These are phyloP conservation scores for Hanseniaspora pseudoguilliermondii DNA, from an alignment of 805 yeast species.

Conservation along the genomic window DNA sequence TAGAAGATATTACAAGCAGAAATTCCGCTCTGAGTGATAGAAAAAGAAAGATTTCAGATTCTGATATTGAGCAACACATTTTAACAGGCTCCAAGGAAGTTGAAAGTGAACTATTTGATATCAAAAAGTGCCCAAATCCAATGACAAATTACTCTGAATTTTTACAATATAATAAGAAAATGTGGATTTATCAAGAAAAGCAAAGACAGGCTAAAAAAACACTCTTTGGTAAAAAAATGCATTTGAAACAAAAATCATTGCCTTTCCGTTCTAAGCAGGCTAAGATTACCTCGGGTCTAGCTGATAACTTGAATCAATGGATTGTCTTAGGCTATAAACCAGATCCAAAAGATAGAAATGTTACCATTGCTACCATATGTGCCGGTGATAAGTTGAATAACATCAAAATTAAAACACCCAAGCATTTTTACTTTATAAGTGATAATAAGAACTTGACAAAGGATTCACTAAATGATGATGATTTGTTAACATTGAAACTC, in stretches of 20 bases:
- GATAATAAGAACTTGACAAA: conserved; percentile 36
- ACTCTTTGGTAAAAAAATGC: conserved; percentile 71
- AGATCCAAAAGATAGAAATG: conserved; percentile 51
- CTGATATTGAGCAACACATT: conserved; percentile 25
- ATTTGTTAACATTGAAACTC: conserved; percentile 35
- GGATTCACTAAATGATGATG: conserved; percentile 35
- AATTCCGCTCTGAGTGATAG: conserved; percentile 23
- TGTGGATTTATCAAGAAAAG: conserved; percentile 71
- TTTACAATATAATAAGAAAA: conserved; percentile 65
- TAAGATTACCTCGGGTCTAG: background rate
- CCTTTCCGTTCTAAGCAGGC: conserved; percentile 61
- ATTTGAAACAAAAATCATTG: conserved; percentile 62
- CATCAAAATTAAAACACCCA: conserved; percentile 60
- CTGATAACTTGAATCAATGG: conserved; percentile 37
- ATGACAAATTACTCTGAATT: conserved; percentile 54
- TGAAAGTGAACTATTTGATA: conserved; percentile 24
- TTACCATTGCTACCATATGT: conserved; percentile 54
- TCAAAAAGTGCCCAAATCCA: conserved; percentile 43
- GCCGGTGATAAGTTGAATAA: conserved; percentile 64
- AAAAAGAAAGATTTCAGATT: conserved; percentile 26
- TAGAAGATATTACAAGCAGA: conserved; percentile 54
- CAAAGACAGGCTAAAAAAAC: conserved; percentile 59
- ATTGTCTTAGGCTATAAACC: conserved; percentile 60
- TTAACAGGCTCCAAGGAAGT: conserved; percentile 31
- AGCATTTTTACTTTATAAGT: conserved; percentile 48